Evolutionary conservation across 768 basidiomycete species (phyloP).

Genomic region (Rhizopogon vinicolor): DNA sequence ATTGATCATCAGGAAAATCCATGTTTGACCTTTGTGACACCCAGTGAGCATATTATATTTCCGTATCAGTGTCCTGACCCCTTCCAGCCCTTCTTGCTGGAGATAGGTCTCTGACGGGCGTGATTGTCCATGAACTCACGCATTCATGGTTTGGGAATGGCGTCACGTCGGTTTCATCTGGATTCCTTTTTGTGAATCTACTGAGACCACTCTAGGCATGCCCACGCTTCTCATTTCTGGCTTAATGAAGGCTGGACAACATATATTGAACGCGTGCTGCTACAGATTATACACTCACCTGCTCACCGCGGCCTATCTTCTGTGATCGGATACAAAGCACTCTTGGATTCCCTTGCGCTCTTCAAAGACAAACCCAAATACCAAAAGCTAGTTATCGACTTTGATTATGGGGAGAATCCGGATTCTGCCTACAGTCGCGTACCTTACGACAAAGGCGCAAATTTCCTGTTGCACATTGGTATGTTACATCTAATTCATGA

Average conservation of each 20-base stretch:
- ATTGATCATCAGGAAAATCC: conserved; percentile 41
- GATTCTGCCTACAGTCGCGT: conserved; percentile 47
- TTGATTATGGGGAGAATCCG: conserved; percentile 40
- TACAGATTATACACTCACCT: conserved; percentile 39
- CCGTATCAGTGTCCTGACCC: neutral
- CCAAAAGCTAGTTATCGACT: conserved; percentile 48
- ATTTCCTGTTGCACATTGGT: conserved; percentile 53
- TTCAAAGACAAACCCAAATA: conserved; percentile 40
- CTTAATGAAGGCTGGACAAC: conserved; percentile 58
- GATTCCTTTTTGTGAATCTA: neutral
- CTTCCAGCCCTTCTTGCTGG: conserved; percentile 45
- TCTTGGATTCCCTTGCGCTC: conserved; percentile 41
- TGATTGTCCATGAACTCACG: conserved; percentile 47
- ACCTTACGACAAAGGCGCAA: conserved; percentile 54
- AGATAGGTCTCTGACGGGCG: conserved; percentile 51
- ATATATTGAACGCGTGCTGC: conserved; percentile 54
- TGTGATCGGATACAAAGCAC: conserved; percentile 41
- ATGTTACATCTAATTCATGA: conserved; percentile 1
- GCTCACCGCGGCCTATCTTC: conserved; percentile 46
- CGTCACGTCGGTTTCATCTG: conserved; percentile 30
- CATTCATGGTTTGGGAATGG: conserved; percentile 58
- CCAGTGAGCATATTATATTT: conserved; percentile 28
- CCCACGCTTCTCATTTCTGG: conserved; percentile 42
- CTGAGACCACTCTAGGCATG: conserved; percentile 23
- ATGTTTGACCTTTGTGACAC: conserved; percentile 50